phyloP scores from a whole-genome alignment of 2,329 filamentous ascomycete species.

The Phialemoniopsis sp. region DNA sequence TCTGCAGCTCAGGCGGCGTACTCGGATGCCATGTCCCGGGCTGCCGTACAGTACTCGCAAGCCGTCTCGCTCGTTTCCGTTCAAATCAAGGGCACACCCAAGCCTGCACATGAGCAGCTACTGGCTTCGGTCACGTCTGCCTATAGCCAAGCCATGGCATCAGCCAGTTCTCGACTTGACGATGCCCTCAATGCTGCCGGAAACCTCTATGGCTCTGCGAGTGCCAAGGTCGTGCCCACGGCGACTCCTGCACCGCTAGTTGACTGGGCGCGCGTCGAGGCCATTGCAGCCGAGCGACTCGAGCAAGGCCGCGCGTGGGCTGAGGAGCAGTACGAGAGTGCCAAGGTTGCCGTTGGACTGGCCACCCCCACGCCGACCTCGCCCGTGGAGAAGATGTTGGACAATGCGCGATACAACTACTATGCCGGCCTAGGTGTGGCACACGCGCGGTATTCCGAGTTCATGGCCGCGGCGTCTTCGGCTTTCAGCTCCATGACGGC shows the following conservation, averaged over 20 bases:
- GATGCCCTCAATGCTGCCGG: slow-evolving; percentile 49
- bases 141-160: slow-evolving; percentile 61
- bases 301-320: slow-evolving; percentile 68
- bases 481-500: slow-evolving; percentile 59
- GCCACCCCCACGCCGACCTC: slow-evolving; percentile 47
- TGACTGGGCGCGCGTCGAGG: slow-evolving; percentile 47
- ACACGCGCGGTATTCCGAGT: slow-evolving; percentile 74
- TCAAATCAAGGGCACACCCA: slow-evolving; percentile 63
- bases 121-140: slow-evolving; percentile 64
- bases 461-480: slow-evolving; percentile 66
- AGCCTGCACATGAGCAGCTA: slow-evolving; percentile 66
- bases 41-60: slow-evolving; percentile 63
- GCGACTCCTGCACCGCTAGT: slow-evolving; percentile 28
- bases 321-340: slow-evolving; percentile 65
- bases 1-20: slow-evolving; percentile 42
- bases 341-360: slow-evolving; percentile 61
- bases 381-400: slow-evolving; percentile 52
- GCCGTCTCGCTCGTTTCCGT: slow-evolving; percentile 65
- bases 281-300: slow-evolving; percentile 66
- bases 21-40: slow-evolving; percentile 58
- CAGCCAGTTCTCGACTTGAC: slow-evolving; percentile 56
- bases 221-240: slow-evolving; percentile 26
- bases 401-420: slow-evolving; percentile 62
- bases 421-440: slow-evolving; percentile 76
- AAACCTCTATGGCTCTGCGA: slow-evolving; percentile 42